Evolutionary conservation across 306 rosid species (phyloP).

Genomic region (Carpinus viminea): DNA sequence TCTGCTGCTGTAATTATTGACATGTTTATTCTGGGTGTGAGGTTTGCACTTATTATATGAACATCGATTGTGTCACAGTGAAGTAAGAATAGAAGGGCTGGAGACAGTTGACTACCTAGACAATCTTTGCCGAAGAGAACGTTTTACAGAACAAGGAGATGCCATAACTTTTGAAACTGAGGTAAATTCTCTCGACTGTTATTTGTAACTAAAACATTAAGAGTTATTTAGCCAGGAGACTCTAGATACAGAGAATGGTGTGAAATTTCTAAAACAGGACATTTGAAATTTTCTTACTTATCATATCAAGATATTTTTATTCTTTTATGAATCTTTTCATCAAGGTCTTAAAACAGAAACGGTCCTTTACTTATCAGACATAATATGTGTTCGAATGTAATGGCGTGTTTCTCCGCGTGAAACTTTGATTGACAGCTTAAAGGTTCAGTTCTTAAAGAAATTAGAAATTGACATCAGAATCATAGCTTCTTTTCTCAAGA

Average conservation of each 20-base stretch:
- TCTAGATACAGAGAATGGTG: background rate
- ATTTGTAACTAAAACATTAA: background rate
- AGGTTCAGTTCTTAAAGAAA: background rate
- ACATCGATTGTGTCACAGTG: slow-evolving; percentile 41
- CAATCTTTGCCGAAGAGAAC: slow-evolving; percentile 74
- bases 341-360: background rate
- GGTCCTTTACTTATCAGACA: background rate
- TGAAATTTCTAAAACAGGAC: background rate
- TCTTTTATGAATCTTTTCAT: background rate
- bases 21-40: slow-evolving; percentile 14
- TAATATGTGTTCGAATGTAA: background rate
- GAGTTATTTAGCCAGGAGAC: background rate
- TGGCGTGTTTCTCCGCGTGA: background rate
- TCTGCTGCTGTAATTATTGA: slow-evolving; percentile 8
- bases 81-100: slow-evolving; percentile 91
- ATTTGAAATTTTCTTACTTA: background rate
- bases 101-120: slow-evolving; percentile 91
- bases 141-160: slow-evolving; percentile 95
- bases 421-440: background rate
- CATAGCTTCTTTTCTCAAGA: background rate
- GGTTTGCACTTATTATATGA: slow-evolving; percentile 22
- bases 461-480: background rate
- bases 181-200: slow-evolving; percentile 40
- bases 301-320: background rate
- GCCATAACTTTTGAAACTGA: slow-evolving; percentile 91